Conservation (phyloP, 768 basidiomycete species). For the Mycena venus region DNA sequence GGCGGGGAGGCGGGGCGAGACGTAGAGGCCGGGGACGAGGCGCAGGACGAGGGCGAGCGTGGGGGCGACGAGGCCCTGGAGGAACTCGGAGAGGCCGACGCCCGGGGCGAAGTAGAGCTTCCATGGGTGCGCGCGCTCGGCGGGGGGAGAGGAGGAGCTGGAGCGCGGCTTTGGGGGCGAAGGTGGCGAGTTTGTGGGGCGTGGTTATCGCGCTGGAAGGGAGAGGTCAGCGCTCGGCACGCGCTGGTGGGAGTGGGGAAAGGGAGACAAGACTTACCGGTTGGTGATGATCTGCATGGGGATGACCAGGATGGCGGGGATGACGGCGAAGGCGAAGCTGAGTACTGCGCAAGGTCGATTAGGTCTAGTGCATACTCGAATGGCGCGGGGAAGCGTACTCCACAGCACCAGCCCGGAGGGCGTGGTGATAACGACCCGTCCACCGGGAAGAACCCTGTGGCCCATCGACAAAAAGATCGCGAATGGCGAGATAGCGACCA, state of each 20-base stretch:
- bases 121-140: conserved; percentile 22
- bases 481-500: conserved; percentile 4
- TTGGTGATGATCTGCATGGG: conserved; percentile 23
- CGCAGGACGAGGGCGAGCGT: not conserved
- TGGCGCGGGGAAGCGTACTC: not conserved
- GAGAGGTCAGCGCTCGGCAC: not conserved
- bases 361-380: not conserved
- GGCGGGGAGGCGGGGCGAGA: not conserved
- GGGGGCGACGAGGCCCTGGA: conserved; percentile 9
- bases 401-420: not conserved
- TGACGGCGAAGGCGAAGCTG: not conserved
- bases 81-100: conserved; percentile 7
- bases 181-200: conserved; percentile 18
- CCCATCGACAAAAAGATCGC: not conserved
- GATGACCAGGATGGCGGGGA: conserved; percentile 14
- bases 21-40: not conserved
- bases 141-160: conserved; percentile 24
- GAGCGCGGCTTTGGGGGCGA: conserved; percentile 15
- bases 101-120: conserved; percentile 26
- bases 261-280: not conserved
- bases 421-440: not conserved
- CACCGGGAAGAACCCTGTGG: not conserved
- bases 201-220: conserved; percentile 21
- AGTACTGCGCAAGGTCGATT: not conserved
- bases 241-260: not conserved